Conservation (phyloP, 2,329 filamentous ascomycete genomes). For the Pseudocercospora vitis region DNA sequence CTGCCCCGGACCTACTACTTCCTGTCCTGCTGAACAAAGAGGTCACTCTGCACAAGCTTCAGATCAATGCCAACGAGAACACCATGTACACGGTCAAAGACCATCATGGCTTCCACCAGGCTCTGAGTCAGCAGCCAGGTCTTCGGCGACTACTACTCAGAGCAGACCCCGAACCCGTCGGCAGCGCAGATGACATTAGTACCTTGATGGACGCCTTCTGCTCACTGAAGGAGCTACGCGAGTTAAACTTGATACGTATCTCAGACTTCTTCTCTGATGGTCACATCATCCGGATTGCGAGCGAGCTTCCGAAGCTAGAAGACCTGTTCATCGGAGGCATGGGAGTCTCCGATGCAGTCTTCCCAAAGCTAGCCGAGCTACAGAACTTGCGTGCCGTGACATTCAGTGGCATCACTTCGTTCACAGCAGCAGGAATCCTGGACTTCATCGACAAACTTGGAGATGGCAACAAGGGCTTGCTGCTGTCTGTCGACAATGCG, state of each 20-base stretch:
- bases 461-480: constrained; percentile 45
- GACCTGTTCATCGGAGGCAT: constrained; percentile 58
- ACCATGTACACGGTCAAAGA: constrained; percentile 49
- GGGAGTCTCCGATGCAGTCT: constrained; percentile 53
- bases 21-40: constrained; percentile 50
- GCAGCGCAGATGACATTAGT: constrained; percentile 48
- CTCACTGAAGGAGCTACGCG: constrained; percentile 52
- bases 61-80: constrained; percentile 45
- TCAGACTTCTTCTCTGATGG: constrained; percentile 53
- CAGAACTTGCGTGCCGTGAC: constrained; percentile 53
- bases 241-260: constrained; percentile 55
- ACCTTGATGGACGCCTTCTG: constrained; percentile 54
- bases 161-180: constrained; percentile 50
- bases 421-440: constrained; percentile 54
- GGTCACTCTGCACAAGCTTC: constrained; percentile 50
- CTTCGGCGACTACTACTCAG: constrained; percentile 50
- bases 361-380: constrained; percentile 48
- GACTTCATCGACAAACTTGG: constrained; percentile 45
- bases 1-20: constrained; percentile 54
- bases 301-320: constrained; percentile 52
- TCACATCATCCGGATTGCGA: constrained; percentile 53
- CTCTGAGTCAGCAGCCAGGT: constrained; percentile 52
- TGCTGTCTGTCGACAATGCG: constrained; percentile 47
- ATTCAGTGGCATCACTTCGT: constrained; percentile 57
- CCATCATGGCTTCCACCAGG: constrained; percentile 54